phyloP scores from a whole-genome alignment of 192 early-diverging fungal genomes.

The Umbelopsis ramanniana region DNA sequence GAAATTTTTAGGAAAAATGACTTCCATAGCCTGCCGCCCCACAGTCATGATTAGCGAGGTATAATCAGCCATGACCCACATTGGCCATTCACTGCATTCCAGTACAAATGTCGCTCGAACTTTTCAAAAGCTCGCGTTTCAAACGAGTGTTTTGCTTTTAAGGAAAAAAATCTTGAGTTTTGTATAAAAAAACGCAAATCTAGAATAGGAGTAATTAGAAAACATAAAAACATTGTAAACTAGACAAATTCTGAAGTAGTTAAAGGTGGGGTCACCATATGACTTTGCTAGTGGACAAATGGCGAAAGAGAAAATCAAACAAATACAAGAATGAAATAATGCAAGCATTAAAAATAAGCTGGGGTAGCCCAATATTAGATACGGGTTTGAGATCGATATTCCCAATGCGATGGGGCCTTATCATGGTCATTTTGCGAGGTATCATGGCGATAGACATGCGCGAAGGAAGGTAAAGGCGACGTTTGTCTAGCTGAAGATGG shows the following conservation, averaged over 20 bases:
- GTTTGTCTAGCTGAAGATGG: background rate
- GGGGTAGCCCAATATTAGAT: background rate
- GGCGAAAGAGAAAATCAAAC: background rate
- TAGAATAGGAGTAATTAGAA: background rate
- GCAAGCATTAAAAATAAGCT: background rate
- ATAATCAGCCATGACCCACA: too few relatives aligned
- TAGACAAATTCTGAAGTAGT: too few relatives aligned
- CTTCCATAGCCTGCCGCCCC: too few relatives aligned
- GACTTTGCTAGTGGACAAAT: too few relatives aligned
- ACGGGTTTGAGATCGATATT: background rate
- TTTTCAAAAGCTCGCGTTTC: too few relatives aligned
- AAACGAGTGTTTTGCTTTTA: too few relatives aligned
- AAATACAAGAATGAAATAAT: constrained; percentile 1
- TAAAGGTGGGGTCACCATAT: too few relatives aligned
- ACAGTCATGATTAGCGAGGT: too few relatives aligned
- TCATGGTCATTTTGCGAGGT: background rate
- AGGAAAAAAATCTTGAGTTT: too few relatives aligned
- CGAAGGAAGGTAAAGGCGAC: background rate
- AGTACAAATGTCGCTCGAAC: too few relatives aligned
- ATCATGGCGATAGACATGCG: constrained; percentile 2
- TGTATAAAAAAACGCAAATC: background rate
- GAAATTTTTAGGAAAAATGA: too few relatives aligned
- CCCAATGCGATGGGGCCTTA: background rate
- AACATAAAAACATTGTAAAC: background rate
- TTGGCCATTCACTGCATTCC: too few relatives aligned